These are phyloP conservation scores for Xylaria sp. DNA, from an alignment of 2,329 filamentous ascomycete genomes.

Conservation along the genomic window DNA sequence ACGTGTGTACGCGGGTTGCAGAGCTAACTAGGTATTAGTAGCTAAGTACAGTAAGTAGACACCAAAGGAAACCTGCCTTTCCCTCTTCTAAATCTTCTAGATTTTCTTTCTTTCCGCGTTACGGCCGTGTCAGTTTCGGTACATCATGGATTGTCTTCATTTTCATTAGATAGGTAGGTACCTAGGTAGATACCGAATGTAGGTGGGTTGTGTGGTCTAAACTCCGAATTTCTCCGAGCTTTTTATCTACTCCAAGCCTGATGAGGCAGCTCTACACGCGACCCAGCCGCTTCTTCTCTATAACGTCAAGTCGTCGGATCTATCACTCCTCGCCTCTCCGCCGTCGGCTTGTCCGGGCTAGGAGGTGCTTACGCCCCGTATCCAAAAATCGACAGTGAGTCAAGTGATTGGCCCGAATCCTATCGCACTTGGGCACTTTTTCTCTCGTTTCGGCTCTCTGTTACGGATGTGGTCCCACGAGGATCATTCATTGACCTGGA, in stretches of 20 bases:
- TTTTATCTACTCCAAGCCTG: not conserved
- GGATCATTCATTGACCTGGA: slow-evolving; percentile 26
- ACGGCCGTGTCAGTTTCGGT: not conserved
- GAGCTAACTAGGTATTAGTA: not conserved
- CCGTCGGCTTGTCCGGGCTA: not conserved
- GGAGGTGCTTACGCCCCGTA: not conserved
- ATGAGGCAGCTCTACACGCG: not conserved
- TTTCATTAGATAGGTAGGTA: not conserved
- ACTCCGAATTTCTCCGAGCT: slow-evolving; percentile 29
- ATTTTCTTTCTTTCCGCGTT: not conserved
- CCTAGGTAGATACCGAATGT: not conserved
- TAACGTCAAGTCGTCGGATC: not conserved
- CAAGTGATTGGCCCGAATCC: not conserved
- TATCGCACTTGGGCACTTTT: not conserved
- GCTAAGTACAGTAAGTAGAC: not conserved
- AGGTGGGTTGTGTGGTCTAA: slow-evolving; percentile 4
- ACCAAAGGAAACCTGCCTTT: not conserved
- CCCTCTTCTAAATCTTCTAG: not conserved
- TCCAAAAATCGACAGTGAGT: not conserved
- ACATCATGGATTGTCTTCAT: not conserved
- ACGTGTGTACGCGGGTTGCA: not conserved
- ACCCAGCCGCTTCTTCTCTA: not conserved
- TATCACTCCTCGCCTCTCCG: not conserved
- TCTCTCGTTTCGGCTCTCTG: not conserved
- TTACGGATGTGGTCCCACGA: not conserved